Evolutionary conservation across 202 grass and related monocot genomes (phyloP).

Genomic region (Bolboschoenoplectus hybrid): DNA sequence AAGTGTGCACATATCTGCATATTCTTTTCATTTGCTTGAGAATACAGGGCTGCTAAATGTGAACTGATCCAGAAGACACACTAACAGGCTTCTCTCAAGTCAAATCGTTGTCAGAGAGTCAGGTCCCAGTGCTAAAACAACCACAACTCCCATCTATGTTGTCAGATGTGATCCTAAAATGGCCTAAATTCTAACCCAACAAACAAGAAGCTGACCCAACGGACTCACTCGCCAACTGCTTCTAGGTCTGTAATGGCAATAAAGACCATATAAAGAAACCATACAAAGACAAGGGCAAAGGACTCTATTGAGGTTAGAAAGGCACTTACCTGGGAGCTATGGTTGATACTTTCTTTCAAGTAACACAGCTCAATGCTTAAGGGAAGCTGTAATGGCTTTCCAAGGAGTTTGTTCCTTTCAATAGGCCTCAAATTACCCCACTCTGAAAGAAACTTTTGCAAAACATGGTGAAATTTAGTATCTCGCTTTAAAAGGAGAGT

Average conservation of each 20-base stretch:
- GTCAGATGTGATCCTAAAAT: neutral
- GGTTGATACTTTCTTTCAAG: slow-evolving; percentile 66
- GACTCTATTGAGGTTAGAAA: slow-evolving; percentile 31
- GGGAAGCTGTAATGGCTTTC: slow-evolving; percentile 87
- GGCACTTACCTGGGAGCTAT: slow-evolving; percentile 55
- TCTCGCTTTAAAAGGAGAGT: slow-evolving; percentile 57
- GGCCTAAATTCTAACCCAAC: neutral
- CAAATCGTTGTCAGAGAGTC: neutral
- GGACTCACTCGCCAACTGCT: neutral
- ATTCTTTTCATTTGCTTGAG: neutral
- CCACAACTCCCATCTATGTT: neutral
- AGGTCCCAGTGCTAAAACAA: neutral
- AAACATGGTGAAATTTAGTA: slow-evolving; percentile 63
- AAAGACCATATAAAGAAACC: slow-evolving; percentile 4
- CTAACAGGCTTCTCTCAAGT: neutral
- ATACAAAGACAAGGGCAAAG: slow-evolving; percentile 7
- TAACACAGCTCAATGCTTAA: slow-evolving; percentile 83
- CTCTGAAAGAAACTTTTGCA: slow-evolving; percentile 75
- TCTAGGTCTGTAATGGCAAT: neutral
- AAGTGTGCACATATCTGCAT: neutral
- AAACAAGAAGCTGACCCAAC: neutral
- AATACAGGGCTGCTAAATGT: neutral
- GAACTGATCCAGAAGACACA: neutral
- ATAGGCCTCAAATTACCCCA: slow-evolving; percentile 82
- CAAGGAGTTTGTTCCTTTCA: slow-evolving; percentile 71